A percentile compares a stretch with the other conserved stretches of the same genome.
Conservation (phyloP, 768 basidiomycete genomes). For the Suillus decipiens region DNA sequence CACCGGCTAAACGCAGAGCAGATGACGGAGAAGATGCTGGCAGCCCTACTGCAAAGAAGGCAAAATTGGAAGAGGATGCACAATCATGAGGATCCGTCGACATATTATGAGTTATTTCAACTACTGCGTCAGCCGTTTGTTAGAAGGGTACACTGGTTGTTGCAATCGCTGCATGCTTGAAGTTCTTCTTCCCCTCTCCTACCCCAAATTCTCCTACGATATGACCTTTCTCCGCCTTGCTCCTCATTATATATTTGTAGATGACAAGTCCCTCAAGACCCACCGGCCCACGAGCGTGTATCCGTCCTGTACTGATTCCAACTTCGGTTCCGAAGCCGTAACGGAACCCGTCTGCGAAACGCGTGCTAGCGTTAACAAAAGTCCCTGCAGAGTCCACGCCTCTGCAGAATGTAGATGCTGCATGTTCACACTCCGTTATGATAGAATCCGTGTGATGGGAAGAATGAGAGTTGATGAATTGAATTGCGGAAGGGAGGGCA, state of each 20-base stretch:
- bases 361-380: constrained; percentile 92
- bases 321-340: constrained; percentile 99
- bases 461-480: constrained; percentile 89
- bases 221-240: constrained; percentile 73
- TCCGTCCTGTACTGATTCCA: constrained; percentile 94
- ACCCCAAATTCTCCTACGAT: constrained; percentile 84
- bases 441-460: constrained; percentile 96
- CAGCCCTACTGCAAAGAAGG: constrained; percentile 58
- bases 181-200: constrained; percentile 69
- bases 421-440: constrained; percentile 73
- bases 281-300: constrained; percentile 95
- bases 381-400: constrained; percentile 92
- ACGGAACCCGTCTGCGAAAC: constrained; percentile 95
- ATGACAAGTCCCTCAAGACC: constrained; percentile 92
- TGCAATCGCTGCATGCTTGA: constrained; percentile 54
- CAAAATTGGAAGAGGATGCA: constrained; percentile 48
- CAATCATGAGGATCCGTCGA: constrained; percentile 21
- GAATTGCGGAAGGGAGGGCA: constrained; percentile 79
- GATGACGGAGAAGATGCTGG: constrained; percentile 49
- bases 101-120: constrained; percentile 6
- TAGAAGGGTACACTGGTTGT: constrained; percentile 26
- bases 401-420: constrained; percentile 74
- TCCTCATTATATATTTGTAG: constrained; percentile 94
- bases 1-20: constrained; percentile 67
- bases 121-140: constrained; percentile 9